Conservation (phyloP, 2,329 filamentous ascomycete genomes). For the Penicillium hesseltinei region DNA sequence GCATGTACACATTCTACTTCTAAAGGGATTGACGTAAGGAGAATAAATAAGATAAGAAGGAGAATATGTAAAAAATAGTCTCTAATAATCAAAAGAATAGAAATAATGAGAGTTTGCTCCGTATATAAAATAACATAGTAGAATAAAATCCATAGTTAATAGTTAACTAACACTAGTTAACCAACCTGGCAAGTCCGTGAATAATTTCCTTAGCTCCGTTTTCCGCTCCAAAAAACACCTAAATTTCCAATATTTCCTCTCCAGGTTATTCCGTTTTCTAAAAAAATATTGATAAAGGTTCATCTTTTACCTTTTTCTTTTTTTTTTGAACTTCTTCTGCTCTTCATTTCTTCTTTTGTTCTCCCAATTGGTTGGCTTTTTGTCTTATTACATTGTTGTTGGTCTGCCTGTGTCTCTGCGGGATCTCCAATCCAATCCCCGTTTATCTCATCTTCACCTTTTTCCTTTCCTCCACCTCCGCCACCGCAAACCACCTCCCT, state of each 20-base stretch:
- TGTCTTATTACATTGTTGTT: neutral
- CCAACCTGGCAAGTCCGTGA: neutral
- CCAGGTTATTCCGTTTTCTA: neutral
- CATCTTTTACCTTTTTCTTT: neutral
- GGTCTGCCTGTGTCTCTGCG: neutral
- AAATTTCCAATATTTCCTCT: neutral
- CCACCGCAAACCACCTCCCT: neutral
- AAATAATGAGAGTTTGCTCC: neutral
- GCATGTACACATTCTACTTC: neutral
- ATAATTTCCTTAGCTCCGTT: slow-evolving; percentile 9
- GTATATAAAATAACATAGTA: neutral
- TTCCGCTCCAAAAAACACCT: neutral
- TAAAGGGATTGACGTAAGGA: neutral
- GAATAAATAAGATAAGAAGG: neutral
- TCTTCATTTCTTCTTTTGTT: neutral
- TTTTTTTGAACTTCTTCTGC: neutral
- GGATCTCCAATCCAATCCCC: slow-evolving; percentile 7
- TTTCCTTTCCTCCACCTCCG: slow-evolving; percentile 3
- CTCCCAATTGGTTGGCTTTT: neutral
- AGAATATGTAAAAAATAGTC: neutral
- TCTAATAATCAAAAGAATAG: neutral
- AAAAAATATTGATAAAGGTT: neutral
- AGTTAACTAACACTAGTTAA: neutral
- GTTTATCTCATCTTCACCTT: slow-evolving; percentile 10
- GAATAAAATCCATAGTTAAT: neutral